Base-by-base conservation (phyloP, 305 asterid species). In the Lippia alba region DNA sequence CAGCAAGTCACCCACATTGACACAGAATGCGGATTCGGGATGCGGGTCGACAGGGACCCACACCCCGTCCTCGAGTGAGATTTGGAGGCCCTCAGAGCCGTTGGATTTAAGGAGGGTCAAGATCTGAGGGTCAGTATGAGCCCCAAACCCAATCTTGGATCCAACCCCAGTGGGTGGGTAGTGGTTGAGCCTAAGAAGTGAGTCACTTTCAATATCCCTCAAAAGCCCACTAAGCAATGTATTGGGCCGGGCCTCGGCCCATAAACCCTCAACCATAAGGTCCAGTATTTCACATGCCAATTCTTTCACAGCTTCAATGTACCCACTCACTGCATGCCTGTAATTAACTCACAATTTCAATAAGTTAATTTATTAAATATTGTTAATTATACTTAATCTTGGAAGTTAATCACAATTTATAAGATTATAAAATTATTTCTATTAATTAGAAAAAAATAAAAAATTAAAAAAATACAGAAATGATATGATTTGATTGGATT, bases 71-170 rank as follows among this genome's bases (percentile, higher is more conserved):
- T 80, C 72, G 8, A 77, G 54, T 1, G 87, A 83, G 62, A 87
- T 78, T 71, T 87, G 90, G 67, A 87, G 87, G 40, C 93, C 93
- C 8, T 60, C 72, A 1, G 81, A 87, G 6, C 56, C 81, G 75
- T 87, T 85, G 67, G 93, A 87, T 83, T 76, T 83, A 33, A 87
- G 51, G 14, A 87, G 53, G 44, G 93, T 87, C 74, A 87, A 56
- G 72, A 87, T 87, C 82, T 85, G 93, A 78, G 93, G 93, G 76
- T 87, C 93, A 24, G 90, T 85, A 44, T 87, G 93, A 70, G 81
- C 90, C 50, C 93, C 93, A 62, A 87, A 85, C 0, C 93, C 93
- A 73, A 85, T 70, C 49, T 33, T 74, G 10, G 80, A 48, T 11
- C 78, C 60, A 32, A 24, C 16, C 30, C 30, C 6, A 17, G 76